Evolutionary conservation across 805 yeast genomes (phyloP), one percentile per base, ranked within the genome.

Genomic region (Metschnikowia dekortorum): DNA sequence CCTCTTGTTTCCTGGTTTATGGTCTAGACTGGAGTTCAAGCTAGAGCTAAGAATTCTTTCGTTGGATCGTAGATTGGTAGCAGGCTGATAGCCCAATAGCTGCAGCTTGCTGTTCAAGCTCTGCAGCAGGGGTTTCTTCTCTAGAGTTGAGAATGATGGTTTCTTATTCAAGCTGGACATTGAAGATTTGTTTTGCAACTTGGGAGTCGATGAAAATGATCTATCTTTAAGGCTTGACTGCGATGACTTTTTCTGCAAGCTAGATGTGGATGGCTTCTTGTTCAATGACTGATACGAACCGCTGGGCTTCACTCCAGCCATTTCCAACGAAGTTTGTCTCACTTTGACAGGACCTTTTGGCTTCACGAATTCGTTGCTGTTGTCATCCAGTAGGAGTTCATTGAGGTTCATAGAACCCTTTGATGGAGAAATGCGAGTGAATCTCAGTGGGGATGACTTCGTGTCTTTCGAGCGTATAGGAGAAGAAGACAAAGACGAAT

Each of bases 361-460:
- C 46, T 63, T 66, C 33, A 57, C 56, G 45, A 65, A 62, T 22
- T 49, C 56, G n/a, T 28, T 49, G 11, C 9, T n/a, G 31, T 44
- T 45, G 44, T 59, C 59, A 33, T 56, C 63, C 45, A 56, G 61
- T 39, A 73, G 54, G 29, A 71, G 50, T 39, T 58, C 59, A 51
- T 70, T 65, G 48, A 73, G 63, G 50, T 73, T 68, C 66, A 65
- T 64, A 6, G 71, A 68, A 39, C 69, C 68, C 50, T 68, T 72
- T 7, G 76, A 72, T 0, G 78, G 78, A 1, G 75, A 70, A 5
- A 73, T 73, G 35, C 54, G 45, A 6, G 52, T 36, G 16, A 52
- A 38, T 18, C 48, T 52, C 36, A 53, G 41, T 1, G 61, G 59
- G n/a, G 59, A 55, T 8, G 53, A 47, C 41, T 34, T 30, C 28